Percentiles rank a stretch among this genome's conserved stretches.
phyloP scores from a whole-genome alignment of 148 eudicot genomes.

The Arctostaphylos glauca region DNA sequence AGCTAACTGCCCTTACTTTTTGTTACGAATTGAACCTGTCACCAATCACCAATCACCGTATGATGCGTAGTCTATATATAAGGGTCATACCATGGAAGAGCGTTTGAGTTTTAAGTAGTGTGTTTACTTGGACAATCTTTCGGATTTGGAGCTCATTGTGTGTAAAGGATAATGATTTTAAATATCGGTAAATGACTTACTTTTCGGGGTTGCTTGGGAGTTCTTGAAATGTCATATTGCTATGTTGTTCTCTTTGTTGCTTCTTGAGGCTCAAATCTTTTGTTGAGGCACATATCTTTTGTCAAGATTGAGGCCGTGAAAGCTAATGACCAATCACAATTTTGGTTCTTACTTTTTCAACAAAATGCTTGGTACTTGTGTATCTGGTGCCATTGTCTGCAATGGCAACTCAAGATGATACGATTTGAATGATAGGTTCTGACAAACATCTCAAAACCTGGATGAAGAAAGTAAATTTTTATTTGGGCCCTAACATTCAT shows the following conservation, averaged over 20 bases:
- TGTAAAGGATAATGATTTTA: neutral
- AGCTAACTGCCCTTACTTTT: neutral
- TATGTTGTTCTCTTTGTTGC: neutral
- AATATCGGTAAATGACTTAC: neutral
- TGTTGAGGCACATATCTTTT: neutral
- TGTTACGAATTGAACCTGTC: neutral
- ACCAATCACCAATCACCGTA: neutral
- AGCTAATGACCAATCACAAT: neutral
- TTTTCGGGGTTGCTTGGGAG: neutral
- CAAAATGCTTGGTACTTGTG: neutral
- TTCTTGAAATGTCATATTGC: neutral
- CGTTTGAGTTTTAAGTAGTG: neutral
- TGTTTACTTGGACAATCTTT: neutral
- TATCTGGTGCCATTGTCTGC: no score
- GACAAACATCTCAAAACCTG: constrained; percentile 5
- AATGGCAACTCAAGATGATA: neutral
- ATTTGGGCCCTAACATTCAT: neutral
- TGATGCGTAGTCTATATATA: neutral
- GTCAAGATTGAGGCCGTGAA: neutral
- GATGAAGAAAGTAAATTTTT: neutral
- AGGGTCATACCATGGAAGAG: neutral
- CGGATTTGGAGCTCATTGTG: neutral
- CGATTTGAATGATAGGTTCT: neutral
- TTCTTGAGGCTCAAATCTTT: neutral
- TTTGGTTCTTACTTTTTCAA: neutral